These are phyloP conservation scores for Hirsutella minnesotensis DNA, from an alignment of 2,329 filamentous ascomycete genomes.

Conservation along the genomic window DNA sequence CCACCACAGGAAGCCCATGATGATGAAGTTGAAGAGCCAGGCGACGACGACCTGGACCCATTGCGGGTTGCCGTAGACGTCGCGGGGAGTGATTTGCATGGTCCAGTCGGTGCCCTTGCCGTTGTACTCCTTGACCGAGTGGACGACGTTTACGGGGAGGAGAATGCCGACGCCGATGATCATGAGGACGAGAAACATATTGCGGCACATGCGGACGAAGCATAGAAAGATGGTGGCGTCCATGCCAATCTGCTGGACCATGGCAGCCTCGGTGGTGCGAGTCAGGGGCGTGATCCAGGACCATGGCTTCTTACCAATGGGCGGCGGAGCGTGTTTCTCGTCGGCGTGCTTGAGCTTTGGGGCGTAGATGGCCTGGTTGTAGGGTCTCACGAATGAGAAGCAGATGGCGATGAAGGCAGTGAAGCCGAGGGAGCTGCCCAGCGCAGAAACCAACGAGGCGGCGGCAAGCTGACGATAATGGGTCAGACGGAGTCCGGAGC, in stretches of 20 bases:
- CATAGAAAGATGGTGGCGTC: constrained; percentile 87
- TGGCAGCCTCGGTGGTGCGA: constrained; percentile 61
- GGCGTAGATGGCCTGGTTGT: constrained; percentile 86
- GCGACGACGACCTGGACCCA: constrained; percentile 50
- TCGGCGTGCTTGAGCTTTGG: constrained; percentile 90
- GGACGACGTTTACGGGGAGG: constrained; percentile 64
- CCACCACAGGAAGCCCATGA: constrained; percentile 76
- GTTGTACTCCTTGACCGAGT: constrained; percentile 17
- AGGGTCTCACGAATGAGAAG: constrained; percentile 84
- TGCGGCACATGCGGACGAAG: constrained; percentile 81
- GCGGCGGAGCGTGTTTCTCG: constrained; percentile 76
- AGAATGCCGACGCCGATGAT: constrained; percentile 66
- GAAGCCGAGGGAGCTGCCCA: constrained; percentile 69
- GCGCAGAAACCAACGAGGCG: constrained; percentile 60
- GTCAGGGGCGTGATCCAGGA: constrained; percentile 76
- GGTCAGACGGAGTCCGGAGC: neutral
- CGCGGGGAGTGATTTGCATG: constrained; percentile 46
- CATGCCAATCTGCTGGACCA: constrained; percentile 76
- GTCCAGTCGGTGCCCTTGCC: constrained; percentile 30
- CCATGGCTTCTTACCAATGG: constrained; percentile 75
- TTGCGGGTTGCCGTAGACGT: constrained; percentile 37
- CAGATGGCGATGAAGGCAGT: constrained; percentile 61
- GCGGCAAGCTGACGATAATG: constrained; percentile 13
- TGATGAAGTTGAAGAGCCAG: constrained; percentile 59
- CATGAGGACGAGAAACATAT: constrained; percentile 67